A percentile compares a stretch with the other conserved stretches of the same genome.
Conservation (phyloP, 2,329 filamentous ascomycete genomes). For the Stenocarpella maydis region DNA sequence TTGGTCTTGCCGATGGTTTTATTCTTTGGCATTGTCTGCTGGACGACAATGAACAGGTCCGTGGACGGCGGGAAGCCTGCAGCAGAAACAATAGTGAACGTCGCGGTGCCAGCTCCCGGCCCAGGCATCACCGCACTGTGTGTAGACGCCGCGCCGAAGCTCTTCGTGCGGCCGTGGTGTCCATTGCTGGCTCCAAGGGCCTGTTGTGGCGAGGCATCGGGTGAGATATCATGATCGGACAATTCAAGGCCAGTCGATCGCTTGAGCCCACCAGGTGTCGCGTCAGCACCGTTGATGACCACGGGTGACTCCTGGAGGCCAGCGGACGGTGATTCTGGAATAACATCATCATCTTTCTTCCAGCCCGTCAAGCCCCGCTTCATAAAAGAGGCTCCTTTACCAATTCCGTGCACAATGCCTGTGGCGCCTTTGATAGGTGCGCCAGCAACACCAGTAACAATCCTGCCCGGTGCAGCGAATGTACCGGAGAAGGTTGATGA, state of each 20-base stretch:
- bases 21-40: slow-evolving; percentile 70
- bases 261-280: slow-evolving; percentile 47
- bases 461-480: slow-evolving; percentile 85
- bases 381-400: slow-evolving; percentile 90
- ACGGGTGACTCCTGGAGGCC: slow-evolving; percentile 41
- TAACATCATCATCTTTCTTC: slow-evolving; percentile 66
- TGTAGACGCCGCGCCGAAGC: slow-evolving; percentile 71
- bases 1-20: slow-evolving; percentile 94
- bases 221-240: slow-evolving; percentile 43
- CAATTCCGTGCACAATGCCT: slow-evolving; percentile 77
- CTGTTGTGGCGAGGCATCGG: slow-evolving; percentile 45
- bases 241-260: slow-evolving; percentile 50
- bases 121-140: slow-evolving; percentile 68
- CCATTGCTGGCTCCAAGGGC: slow-evolving; percentile 43
- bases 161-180: slow-evolving; percentile 62
- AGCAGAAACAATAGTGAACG: slow-evolving; percentile 81
- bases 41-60: slow-evolving; percentile 81
- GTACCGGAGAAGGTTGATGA: slow-evolving; percentile 93
- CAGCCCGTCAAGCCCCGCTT: slow-evolving; percentile 82
- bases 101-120: slow-evolving; percentile 76
- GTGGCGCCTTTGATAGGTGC: slow-evolving; percentile 93
- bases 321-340: slow-evolving; percentile 35
- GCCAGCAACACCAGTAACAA: slow-evolving; percentile 81
- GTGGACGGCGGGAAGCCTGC: slow-evolving; percentile 78
- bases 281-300: slow-evolving; percentile 53